Evolutionary conservation across 192 early-diverging fungal genomes (phyloP), one percentile per base, ranked within the genome.

Genomic region (Pilobolus umbonatus): DNA sequence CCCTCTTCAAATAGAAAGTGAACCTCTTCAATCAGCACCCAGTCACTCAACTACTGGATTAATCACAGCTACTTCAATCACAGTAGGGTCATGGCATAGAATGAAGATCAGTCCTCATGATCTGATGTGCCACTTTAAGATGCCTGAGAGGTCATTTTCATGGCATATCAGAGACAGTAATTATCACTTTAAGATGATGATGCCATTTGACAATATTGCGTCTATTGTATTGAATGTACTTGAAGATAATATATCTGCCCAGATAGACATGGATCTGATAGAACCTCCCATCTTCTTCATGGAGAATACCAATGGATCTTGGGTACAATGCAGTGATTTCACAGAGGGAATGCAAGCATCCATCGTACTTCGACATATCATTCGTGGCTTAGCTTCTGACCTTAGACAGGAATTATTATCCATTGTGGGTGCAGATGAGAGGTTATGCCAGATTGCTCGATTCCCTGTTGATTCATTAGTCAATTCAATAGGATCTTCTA

Each of bases 291-390:
- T 71, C 38, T 85, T 83, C 64, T 85, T 64, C 63, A 85, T 85
- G 83, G 77, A 85, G 48, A 68, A 62, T 24, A 62, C 36, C 21
- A 39, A 26, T 10, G 34, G 35, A 1, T 6, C 21, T 12, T 85
- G 83, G 83, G 75, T 72, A 30, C 76, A 80, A 55, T 84, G 83
- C 49, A 80, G 78, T 60, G 83, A 85, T 68, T 85, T 84, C 38
- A 85, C 83, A 19, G 83, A 83, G 39, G 79, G 73, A 47, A 80
- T 71, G 61, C 83, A 85, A 68, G 83, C 83, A 7, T 75, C 76
- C 19, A 54, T 69, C 29, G 64, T 74, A 17, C 61, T 71, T 32
- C 69, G 68, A 26, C 81, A 83, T 51, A 73, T 77, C 3, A 57
- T 83, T 24, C 78, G 75, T 32, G 81, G 81, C 28, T 55, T 68